Evolutionary conservation across 1,139 yeast species (phyloP).

Genomic region (Tardiomyces digboiensis): DNA sequence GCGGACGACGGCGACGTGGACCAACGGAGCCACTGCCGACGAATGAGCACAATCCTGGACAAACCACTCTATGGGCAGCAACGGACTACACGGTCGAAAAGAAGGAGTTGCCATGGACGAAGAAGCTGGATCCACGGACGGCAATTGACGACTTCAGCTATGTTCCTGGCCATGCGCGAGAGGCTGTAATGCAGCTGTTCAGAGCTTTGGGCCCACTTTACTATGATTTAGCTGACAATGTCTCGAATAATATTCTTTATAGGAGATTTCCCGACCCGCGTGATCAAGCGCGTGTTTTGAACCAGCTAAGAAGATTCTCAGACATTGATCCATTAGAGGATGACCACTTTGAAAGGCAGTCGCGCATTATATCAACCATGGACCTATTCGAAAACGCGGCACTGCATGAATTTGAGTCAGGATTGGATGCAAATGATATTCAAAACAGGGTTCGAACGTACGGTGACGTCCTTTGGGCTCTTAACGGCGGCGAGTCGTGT

Average conservation of each 20-base stretch:
- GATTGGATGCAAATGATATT: conserved; percentile 42
- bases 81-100: too few species aligned
- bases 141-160: not conserved
- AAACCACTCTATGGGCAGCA: too few species aligned
- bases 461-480: conserved; percentile 27
- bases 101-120: not conserved
- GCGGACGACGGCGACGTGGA: too few species aligned
- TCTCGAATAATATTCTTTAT: conserved; percentile 17
- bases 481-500: conserved; percentile 33
- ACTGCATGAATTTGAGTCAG: conserved; percentile 56
- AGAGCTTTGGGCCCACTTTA: conserved; percentile 18
- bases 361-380: conserved; percentile 34
- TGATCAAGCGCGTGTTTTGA: conserved; percentile 23
- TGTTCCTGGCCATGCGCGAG: not conserved
- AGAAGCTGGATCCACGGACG: not conserved
- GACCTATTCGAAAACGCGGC: conserved; percentile 72
- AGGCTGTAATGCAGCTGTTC: conserved; percentile 8
- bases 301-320: conserved; percentile 24
- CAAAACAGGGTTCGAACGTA: conserved; percentile 28
- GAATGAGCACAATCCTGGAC: too few species aligned
- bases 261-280: conserved; percentile 15
- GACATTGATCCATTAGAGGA: conserved; percentile 32
- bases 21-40: too few species aligned
- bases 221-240: conserved; percentile 15
- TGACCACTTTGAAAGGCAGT: conserved; percentile 37